Base-by-base conservation (phyloP, 805 yeast genomes). In the Cyberlindnera suaveolens region DNA sequence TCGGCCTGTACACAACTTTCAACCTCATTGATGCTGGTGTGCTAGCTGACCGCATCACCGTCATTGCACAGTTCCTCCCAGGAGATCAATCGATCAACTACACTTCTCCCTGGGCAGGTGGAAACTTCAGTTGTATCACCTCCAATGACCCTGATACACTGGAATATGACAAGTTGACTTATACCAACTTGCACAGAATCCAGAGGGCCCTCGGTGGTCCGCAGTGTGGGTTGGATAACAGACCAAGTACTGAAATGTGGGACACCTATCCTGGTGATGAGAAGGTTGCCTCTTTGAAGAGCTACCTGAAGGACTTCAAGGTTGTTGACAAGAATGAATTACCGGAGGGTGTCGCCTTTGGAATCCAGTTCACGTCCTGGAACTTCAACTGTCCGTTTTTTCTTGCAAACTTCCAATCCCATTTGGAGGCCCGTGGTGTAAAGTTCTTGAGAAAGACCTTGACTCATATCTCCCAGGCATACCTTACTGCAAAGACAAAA, bases 61-160 rank as follows among this genome's bases (percentile, higher is more conserved):
- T 85, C 2, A 52, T 81, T 16, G 91, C 86, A 7, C 76, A 82
- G 54, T 75, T 72, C 52, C 61, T 81, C 32, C 95, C 95, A 3
- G 95, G 95, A 5, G 95, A 86, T 55, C 82, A 78, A 50, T 78
- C 88, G 4, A 75, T 76, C 44, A 68, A 75, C 39, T 86, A 82
- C 60, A 80, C 95, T 1, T 82, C 90, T 0, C 95, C 95, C 0
- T 82, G 83, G 75, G 95, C 95, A 0, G 83, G 83, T 20, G 82
- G 79, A 7, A 77, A 78, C 56, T 77, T 77, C 54, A 72, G 80
- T 3, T 68, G 75, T 47, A 80, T 82, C 38, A 73, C 85, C 0
- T 84, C 80, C 2, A 70, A 72, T 46, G 85, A 80, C 50, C 60
- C 60, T 3, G 68, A 63, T n/a, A 67, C 75, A 0, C 52, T 80